phyloP scores from a whole-genome alignment of 257 asterid genomes.

The Lantana camara region DNA sequence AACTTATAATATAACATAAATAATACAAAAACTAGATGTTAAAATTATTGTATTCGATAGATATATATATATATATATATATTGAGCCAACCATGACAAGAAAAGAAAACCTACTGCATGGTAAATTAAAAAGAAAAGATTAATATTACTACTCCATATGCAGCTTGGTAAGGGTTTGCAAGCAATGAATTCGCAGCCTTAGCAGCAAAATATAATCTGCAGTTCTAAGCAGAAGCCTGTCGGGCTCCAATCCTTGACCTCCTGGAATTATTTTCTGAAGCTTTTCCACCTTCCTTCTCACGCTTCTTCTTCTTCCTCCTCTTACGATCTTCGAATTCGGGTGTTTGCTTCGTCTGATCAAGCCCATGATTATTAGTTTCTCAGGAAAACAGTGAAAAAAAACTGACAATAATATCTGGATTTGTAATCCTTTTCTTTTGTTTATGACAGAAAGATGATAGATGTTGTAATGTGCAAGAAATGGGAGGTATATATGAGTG shows the following conservation, averaged over 20 bases:
- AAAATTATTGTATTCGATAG: no score
- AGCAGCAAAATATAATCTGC: conserved; percentile 49
- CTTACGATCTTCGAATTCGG: not conserved
- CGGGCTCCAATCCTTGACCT: conserved; percentile 35
- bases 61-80: no score
- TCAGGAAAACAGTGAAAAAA: not conserved
- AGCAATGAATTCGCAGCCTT: conserved; percentile 38
- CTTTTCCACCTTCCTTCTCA: conserved; percentile 41
- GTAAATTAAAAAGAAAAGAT: not conserved
- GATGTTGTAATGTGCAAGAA: conserved; percentile 13
- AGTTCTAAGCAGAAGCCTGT: conserved; percentile 40
- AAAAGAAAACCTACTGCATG: conserved; percentile 2
- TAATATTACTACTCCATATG: not conserved
- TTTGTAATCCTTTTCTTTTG: not conserved
- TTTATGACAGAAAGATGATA: not conserved
- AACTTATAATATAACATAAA: no score
- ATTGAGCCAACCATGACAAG: no score
- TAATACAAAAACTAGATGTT: no score
- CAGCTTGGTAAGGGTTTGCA: conserved; percentile 34
- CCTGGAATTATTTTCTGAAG: conserved; percentile 45
- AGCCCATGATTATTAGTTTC: conserved; percentile 24
- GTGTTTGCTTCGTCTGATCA: not conserved
- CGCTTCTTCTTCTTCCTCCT: conserved; percentile 22
- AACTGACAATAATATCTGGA: no score
- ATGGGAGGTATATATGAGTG: conserved; percentile 33